phyloP scores from a whole-genome alignment of 1,284 basidiomycete genomes.

The Spongiforma sp. region DNA sequence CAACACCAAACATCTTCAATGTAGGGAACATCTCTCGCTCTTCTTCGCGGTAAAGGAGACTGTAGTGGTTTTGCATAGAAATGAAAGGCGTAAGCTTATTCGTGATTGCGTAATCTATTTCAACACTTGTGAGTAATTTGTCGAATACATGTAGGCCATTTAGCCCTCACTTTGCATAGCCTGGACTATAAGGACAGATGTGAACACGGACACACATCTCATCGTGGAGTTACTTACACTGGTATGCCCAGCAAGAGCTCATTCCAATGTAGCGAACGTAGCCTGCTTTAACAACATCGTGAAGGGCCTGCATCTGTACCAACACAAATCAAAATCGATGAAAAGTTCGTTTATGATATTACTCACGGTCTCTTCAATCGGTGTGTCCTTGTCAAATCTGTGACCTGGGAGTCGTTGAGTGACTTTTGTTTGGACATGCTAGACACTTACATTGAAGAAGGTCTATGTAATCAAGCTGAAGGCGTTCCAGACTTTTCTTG shows the following conservation, averaged over 20 bases:
- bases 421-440: no score
- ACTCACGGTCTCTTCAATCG: conserved; percentile 39
- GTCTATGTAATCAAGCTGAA: conserved; percentile 76
- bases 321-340: not conserved
- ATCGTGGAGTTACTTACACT: conserved; percentile 32
- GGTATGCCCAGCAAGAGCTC: conserved; percentile 48
- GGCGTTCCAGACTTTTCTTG: conserved; percentile 64
- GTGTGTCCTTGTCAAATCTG: conserved; percentile 37
- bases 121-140: conserved; percentile 3
- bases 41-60: conserved; percentile 56
- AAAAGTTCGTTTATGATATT: not conserved
- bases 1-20: conserved; percentile 43
- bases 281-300: conserved; percentile 58
- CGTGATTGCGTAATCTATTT: conserved; percentile 38
- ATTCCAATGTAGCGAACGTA: conserved; percentile 65
- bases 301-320: conserved; percentile 59
- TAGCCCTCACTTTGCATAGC: conserved; percentile 41
- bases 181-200: conserved; percentile 29
- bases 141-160: not conserved
- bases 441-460: conserved; percentile 57
- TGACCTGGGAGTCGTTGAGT: conserved; percentile 24
- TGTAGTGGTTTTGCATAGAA: conserved; percentile 63
- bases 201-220: conserved; percentile 1
- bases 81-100: conserved; percentile 59
- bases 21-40: conserved; percentile 63